Base-by-base conservation (phyloP, 2,329 filamentous ascomycete species). In the Fusarium sambucinum region DNA sequence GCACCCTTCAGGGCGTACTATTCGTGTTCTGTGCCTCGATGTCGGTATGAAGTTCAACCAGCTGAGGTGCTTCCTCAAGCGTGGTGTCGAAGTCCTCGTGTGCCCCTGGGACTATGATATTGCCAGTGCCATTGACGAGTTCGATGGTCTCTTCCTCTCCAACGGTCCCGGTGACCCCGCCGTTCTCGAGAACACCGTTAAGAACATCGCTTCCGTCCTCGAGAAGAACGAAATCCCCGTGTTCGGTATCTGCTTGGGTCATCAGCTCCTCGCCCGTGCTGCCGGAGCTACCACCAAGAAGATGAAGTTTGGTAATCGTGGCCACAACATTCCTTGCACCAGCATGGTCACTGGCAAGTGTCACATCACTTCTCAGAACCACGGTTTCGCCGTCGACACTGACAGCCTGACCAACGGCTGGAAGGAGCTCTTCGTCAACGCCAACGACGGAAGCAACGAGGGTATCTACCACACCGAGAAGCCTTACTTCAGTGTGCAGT, bases 221-320 rank as follows among this genome's bases (percentile, higher is more conserved):
- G 84, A 91, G 70, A 90, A 93, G 79, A 93, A 91, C 72, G 87
- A 89, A 72, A 95, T 90, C 10, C 95, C 95, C 9, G 91, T 98
- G 67, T 97, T 98, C 73, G 95, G 95, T 84, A 98, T 98, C 77
- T 98, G 95, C 83, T 83, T 98, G 73, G 95, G 95, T 59, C 95
- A 98, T 79, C 95, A 98, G 82, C 86, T 98, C 72, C 89, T 98
- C 53, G 94, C 95, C 55, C 88, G 94, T 73, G 94, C 95, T 59
- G 89, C 94, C 32, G 95, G 95, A 56, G 95, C 94, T 46, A 85
- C 85, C 46, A 98, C 96, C 1, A 81, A 87, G 75, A 99, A 99
- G 86, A 97, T 99, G 93, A 98, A 98, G 86, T 99, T 97, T 76
- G 96, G 96, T 83, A 99, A 99, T 84, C 93, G 96, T 76, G 96